Conservation (phyloP, 2,329 filamentous ascomycete species). For the Fusarium nodosum region DNA sequence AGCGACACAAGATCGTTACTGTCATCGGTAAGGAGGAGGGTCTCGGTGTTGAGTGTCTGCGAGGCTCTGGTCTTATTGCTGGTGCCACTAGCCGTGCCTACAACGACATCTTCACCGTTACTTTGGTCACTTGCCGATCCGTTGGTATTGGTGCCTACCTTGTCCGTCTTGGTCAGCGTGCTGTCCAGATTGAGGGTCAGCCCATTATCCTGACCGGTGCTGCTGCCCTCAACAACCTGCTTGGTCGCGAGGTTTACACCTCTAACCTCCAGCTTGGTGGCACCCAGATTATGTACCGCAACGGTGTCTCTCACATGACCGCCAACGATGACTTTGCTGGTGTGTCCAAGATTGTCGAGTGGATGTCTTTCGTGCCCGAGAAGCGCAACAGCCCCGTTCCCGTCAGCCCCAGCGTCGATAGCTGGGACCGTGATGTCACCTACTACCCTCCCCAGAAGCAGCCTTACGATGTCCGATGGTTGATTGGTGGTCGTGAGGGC, state of each 20-base stretch:
- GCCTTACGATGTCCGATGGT: constrained; percentile 91
- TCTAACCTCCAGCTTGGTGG: constrained; percentile 99
- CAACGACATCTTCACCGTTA: constrained; percentile 99
- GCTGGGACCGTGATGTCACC: constrained; percentile 92
- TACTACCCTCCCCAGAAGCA: constrained; percentile 87
- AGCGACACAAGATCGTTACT: constrained; percentile 92
- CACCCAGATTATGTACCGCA: constrained; percentile 99
- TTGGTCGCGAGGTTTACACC: constrained; percentile 98
- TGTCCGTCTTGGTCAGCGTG: constrained; percentile 96
- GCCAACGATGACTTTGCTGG: constrained; percentile 97
- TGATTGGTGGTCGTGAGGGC: constrained; percentile 89
- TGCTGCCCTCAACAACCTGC: constrained; percentile 96
- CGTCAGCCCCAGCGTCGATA: constrained; percentile 86
- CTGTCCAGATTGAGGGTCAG: constrained; percentile 98
- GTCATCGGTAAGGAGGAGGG: constrained; percentile 95
- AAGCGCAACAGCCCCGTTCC: constrained; percentile 93
- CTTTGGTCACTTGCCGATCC: constrained; percentile 95
- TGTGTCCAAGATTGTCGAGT: constrained; percentile 97
- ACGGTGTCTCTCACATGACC: constrained; percentile 99
- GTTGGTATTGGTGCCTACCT: constrained; percentile 99
- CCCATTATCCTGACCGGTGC: constrained; percentile 99
- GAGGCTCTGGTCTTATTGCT: constrained; percentile 97
- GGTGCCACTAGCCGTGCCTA: constrained; percentile 97
- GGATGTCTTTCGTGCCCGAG: constrained; percentile 97
- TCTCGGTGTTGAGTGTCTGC: constrained; percentile 96